Conservation (phyloP, 495 filamentous ascomycete genomes). For the Hypomontagnella submonticulosa region DNA sequence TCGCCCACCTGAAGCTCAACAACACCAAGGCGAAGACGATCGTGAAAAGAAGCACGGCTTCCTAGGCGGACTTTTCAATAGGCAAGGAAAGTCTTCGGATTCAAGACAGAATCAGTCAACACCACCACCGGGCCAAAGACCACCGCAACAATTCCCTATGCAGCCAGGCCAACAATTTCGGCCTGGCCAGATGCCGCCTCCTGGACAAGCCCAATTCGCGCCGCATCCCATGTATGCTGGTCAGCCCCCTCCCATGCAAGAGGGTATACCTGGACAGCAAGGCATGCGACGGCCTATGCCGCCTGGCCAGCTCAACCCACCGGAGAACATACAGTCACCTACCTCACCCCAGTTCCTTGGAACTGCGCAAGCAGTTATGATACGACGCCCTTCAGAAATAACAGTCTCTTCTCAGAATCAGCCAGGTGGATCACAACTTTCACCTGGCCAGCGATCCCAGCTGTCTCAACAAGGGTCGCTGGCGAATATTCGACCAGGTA, state of each 20-base stretch:
- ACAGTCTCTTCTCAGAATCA: slow-evolving; percentile 41
- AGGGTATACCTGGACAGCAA: slow-evolving; percentile 27
- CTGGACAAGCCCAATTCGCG: slow-evolving; percentile 33
- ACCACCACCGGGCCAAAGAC: slow-evolving; percentile 26
- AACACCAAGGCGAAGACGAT: slow-evolving; percentile 37
- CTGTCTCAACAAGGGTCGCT: slow-evolving; percentile 29
- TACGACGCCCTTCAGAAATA: slow-evolving; percentile 45
- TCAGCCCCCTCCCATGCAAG: slow-evolving; percentile 36
- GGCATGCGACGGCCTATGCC: slow-evolving; percentile 15
- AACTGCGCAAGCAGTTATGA: slow-evolving; percentile 40
- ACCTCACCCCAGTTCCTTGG: slow-evolving; percentile 35
- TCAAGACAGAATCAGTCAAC: slow-evolving; percentile 37
- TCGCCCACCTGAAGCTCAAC: slow-evolving; percentile 30
- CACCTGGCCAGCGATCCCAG: slow-evolving; percentile 23
- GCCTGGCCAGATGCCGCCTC: slow-evolving; percentile 40
- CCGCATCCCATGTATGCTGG: slow-evolving; percentile 41
- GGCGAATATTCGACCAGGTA: slow-evolving; percentile 24
- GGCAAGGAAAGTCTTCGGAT: slow-evolving; percentile 42
- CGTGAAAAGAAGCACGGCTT: slow-evolving; percentile 45
- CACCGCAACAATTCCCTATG: slow-evolving; percentile 23
- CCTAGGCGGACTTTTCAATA: slow-evolving; percentile 44
- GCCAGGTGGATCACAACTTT: slow-evolving; percentile 13
- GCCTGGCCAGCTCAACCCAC: slow-evolving; percentile 17
- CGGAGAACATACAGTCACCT: slow-evolving; percentile 19
- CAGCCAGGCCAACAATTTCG: slow-evolving; percentile 32